Evolutionary conservation across 305 asterid species (phyloP), one percentile per base, ranked within the genome.

Genomic region (Euphrasia arctica): DNA sequence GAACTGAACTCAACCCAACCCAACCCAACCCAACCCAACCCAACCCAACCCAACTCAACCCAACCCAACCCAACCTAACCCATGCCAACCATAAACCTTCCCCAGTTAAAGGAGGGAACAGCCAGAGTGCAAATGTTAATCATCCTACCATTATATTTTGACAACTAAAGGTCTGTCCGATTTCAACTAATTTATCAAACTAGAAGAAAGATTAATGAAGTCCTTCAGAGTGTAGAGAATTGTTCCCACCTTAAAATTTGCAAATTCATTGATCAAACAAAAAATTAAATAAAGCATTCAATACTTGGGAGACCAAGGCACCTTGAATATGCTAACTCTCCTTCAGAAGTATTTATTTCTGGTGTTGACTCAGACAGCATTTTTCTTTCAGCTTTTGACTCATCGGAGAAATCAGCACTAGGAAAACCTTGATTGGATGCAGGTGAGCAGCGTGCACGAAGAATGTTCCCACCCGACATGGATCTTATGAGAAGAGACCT

Each of bases 401-500:
- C 80, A 63, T 42, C 47, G 50, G 83, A 75, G 68, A 74, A 70
- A 69, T 69, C 76, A 54, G 80, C 75, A 29, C 72, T 66, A 51
- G 74, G 61, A 72, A 73, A 72, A 70, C 74, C 82, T 75, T 80
- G 80, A 56, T 70, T 70, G 8, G 27, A 49, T 49, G 54, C 25
- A 5, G 57, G n/a, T 51, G 57, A 51, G 57, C 31, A 22, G 6
- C 29, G 1, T 51, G 22, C 57, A 51, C 57, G 57, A 51, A 90
- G 89, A 72, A 93, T 80, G 72, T 84, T 85, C 64, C 98, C 97
- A 82, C 88, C 98, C 8, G 98, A 93, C 80, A 86, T 82, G 60
- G 95, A 93, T 80, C 95, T 78, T 74, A 83, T 83, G 77, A 85
- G 79, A 67, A 70, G 69, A 41, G 84, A 77, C 78, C 97, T 93